Conservation (phyloP, 345 rosid genomes). For the Stellera chamaejasme region DNA sequence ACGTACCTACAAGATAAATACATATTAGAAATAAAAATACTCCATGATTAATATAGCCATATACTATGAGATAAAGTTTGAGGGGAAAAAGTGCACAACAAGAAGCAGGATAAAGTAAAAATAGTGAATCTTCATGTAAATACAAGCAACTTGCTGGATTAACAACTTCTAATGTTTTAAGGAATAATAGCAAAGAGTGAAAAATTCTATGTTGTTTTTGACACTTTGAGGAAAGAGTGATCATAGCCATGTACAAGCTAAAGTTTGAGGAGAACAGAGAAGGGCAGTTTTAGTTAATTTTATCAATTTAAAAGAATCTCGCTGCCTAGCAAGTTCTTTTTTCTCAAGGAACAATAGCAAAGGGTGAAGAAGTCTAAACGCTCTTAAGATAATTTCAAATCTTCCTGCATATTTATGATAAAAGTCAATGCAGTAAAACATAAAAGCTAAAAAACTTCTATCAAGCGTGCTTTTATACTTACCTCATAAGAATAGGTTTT, state of each 20-base stretch:
- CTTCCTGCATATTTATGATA: neutral
- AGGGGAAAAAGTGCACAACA: too few species aligned
- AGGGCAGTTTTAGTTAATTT: too few species aligned
- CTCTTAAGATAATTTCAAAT: neutral
- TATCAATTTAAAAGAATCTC: neutral
- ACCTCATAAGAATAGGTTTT: slow-evolving; percentile 78
- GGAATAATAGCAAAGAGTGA: neutral
- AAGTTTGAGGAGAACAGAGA: too few species aligned
- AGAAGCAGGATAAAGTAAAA: too few species aligned
- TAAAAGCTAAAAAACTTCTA: slow-evolving; percentile 6
- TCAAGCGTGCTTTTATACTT: slow-evolving; percentile 11
- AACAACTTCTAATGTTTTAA: neutral
- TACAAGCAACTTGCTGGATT: too few species aligned
- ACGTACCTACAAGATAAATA: slow-evolving; percentile 43
- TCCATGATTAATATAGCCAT: too few species aligned
- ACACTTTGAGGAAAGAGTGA: too few species aligned
- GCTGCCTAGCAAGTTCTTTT: neutral
- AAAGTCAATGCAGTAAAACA: neutral
- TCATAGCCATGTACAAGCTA: too few species aligned
- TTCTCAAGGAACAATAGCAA: neutral
- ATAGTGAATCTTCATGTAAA: too few species aligned
- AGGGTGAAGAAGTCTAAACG: neutral
- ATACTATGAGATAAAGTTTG: too few species aligned
- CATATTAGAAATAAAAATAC: neutral
- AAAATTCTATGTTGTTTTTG: neutral